These are phyloP conservation scores for Neopestalotiopsis rosae DNA, from an alignment of 2,329 filamentous ascomycete genomes.

Conservation along the genomic window DNA sequence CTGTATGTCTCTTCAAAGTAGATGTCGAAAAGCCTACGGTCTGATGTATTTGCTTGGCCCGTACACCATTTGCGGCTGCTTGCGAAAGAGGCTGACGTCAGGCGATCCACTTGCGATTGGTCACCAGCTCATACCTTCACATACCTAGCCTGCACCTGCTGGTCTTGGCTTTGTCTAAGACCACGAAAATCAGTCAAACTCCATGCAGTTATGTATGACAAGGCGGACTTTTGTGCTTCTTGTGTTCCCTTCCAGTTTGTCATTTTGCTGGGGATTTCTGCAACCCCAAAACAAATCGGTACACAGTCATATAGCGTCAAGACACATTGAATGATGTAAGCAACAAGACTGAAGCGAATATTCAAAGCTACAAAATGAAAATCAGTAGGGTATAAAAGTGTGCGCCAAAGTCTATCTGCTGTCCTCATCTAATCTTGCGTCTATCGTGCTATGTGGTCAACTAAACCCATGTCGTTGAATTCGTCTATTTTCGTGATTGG, in stretches of 20 bases:
- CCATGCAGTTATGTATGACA: too few relatives aligned
- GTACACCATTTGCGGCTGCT: neutral
- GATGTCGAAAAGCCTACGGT: neutral
- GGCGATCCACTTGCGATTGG: neutral
- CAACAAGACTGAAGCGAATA: neutral
- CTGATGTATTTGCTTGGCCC: neutral
- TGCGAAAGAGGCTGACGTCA: neutral
- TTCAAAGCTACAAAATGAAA: neutral
- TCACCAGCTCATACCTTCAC: neutral
- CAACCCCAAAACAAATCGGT: too few relatives aligned
- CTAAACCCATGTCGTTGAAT: neutral
- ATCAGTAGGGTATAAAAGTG: slow-evolving; percentile 6
- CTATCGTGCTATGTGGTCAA: slow-evolving; percentile 8
- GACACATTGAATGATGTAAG: neutral
- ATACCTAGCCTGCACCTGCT: neutral
- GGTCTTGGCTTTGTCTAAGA: neutral
- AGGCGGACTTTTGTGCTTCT: too few relatives aligned
- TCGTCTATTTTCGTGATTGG: neutral
- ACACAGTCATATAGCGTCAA: too few relatives aligned
- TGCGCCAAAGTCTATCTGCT: slow-evolving; percentile 6
- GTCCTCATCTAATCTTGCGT: neutral
- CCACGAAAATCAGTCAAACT: too few relatives aligned
- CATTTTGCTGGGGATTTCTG: too few relatives aligned
- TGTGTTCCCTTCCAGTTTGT: too few relatives aligned
- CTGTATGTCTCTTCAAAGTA: neutral